Evolutionary conservation across 192 early-diverging fungal species (phyloP), one percentile per base, ranked within the genome.

Genomic region (Spizellomyces punctatus): DNA sequence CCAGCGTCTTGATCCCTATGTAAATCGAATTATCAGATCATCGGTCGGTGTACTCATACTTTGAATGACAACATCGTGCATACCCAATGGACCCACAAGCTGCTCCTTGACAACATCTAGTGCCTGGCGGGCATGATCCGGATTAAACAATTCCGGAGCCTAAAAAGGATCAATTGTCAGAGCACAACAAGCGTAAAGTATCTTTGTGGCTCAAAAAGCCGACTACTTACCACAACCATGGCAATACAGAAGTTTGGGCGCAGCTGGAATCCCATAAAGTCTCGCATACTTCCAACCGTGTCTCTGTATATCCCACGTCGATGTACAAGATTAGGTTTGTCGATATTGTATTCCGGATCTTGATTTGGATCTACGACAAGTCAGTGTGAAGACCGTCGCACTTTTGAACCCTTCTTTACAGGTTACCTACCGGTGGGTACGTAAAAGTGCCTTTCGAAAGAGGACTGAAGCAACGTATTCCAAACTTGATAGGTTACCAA

Each of bases 251-350:
- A 87, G 76, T 99, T 99, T 42, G 95, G 95, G 7, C 96, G 85
- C 61, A 99, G 82, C 82, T 98, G 98, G 68, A 94, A 96, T 77
- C 96, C 94, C 0, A 90, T 86, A 81, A 87, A 95, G 6, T 86
- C 81, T 10, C 85, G 75, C 7, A 89, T 83, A 5, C 94, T 84
- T 8, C 87, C 91, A 41, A 86, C 84, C 0, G 89, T 89, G 77
- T 99, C 98, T 74, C 95, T 96, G 81, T 98, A 99, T 52, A 99
- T 95, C 46, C 93, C 96, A 7, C 94, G 90, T 48, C 93, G 90
- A 76, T 93, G 89, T 42, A 98, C 84, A 21, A 95, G 80, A 59
- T 84, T 76, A 0, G 82, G 72, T 42, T 69, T 36, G 36, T 82
- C 73, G 17, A 94, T 78, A 44, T 79, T 73, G 73, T 91, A 91